A percentile compares a stretch with the other conserved stretches of the same genome.
phyloP scores from a whole-genome alignment of 2,329 filamentous ascomycete species.

The Grosmannia penicillata region DNA sequence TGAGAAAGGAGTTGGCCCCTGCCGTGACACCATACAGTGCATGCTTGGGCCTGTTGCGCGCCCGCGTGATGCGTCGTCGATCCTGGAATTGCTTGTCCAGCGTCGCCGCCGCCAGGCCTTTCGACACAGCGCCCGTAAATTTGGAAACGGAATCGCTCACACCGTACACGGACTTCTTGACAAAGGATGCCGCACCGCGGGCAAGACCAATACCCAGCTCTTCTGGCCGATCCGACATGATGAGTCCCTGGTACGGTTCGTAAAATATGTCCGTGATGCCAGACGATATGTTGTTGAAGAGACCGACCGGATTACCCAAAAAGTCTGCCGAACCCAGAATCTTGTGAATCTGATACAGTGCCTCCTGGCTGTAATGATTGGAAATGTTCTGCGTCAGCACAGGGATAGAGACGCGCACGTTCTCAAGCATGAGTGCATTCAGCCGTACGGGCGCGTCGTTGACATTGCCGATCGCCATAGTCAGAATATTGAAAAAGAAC shows the following conservation, averaged over 20 bases:
- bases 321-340: constrained; percentile 96
- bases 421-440: constrained; percentile 88
- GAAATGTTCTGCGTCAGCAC: constrained; percentile 75
- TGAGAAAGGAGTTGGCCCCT: constrained; percentile 88
- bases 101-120: constrained; percentile 87
- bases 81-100: constrained; percentile 99
- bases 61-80: constrained; percentile 80
- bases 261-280: constrained; percentile 98
- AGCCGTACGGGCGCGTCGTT: constrained; percentile 92
- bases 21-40: constrained; percentile 92
- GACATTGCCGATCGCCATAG: constrained; percentile 98
- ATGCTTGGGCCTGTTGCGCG: constrained; percentile 90
- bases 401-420: constrained; percentile 77
- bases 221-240: constrained; percentile 89
- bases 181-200: constrained; percentile 90
- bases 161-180: constrained; percentile 97
- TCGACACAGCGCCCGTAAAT: constrained; percentile 91
- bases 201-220: constrained; percentile 91
- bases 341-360: constrained; percentile 89
- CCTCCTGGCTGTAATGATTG: constrained; percentile 94
- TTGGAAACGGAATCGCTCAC: constrained; percentile 97
- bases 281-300: constrained; percentile 97
- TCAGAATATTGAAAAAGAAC: constrained; percentile 97
- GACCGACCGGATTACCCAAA: constrained; percentile 87
- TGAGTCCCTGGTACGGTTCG: constrained; percentile 91